Percentiles rank a stretch among this genome's conserved stretches.
phyloP scores from a whole-genome alignment of 106 monocot species.

The Agapanthus africanus region DNA sequence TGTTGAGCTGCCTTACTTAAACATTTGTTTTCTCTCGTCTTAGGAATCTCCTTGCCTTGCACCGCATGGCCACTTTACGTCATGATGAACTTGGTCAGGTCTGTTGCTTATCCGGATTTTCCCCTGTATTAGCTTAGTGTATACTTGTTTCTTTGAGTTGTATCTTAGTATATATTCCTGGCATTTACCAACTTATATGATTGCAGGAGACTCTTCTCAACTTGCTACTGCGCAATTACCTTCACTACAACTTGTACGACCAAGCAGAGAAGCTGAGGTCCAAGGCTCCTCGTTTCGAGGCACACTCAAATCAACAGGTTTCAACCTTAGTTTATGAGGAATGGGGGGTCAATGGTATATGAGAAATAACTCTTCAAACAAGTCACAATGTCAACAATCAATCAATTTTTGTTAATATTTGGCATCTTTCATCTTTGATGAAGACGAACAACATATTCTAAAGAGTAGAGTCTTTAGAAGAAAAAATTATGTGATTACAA shows the following conservation, averaged over 20 bases:
- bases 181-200: slow-evolving; percentile 1
- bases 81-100: slow-evolving; percentile 99
- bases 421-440: too few species aligned
- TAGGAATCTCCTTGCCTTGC: slow-evolving; percentile 73
- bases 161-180: background rate
- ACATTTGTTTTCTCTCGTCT: slow-evolving; percentile 3
- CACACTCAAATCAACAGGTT: slow-evolving; percentile 96
- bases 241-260: slow-evolving; percentile 96
- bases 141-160: too few species aligned
- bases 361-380: too few species aligned
- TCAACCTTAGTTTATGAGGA: background rate
- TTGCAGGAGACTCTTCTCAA: slow-evolving; percentile 96
- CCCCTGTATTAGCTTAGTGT: too few species aligned
- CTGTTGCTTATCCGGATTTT: slow-evolving; percentile 15
- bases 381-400: too few species aligned
- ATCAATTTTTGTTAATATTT: too few species aligned
- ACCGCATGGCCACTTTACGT: slow-evolving; percentile 82
- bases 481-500: too few species aligned
- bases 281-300: slow-evolving; percentile 91
- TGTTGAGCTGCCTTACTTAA: background rate
- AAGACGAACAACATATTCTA: too few species aligned
- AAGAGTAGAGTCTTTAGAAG: too few species aligned
- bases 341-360: too few species aligned
- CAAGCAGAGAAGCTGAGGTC: slow-evolving; percentile 98
- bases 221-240: slow-evolving; percentile 94